phyloP scores from a whole-genome alignment of 257 asterid genomes.

The Cruciata laevipes region DNA sequence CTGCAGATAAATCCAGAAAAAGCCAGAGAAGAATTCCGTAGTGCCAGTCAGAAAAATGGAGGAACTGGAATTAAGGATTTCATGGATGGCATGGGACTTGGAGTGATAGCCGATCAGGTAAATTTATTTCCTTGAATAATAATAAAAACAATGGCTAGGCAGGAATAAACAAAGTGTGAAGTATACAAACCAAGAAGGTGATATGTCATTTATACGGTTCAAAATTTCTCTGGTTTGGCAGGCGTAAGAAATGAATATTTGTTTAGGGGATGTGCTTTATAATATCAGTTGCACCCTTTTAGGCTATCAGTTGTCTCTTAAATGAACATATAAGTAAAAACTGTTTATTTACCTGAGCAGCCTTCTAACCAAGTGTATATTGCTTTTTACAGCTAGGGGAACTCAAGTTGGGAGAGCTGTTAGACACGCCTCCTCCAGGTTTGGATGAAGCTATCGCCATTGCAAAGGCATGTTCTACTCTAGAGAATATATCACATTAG shows the following conservation, averaged over 20 bases:
- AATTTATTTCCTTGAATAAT: slow-evolving; percentile 8
- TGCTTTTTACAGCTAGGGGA: slow-evolving; percentile 69
- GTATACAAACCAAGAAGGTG: not conserved
- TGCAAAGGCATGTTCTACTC: slow-evolving; percentile 59
- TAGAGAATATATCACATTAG: not conserved
- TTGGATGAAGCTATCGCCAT: slow-evolving; percentile 97
- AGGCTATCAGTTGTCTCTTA: not conserved
- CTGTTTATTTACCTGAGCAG: not conserved
- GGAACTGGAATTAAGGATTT: slow-evolving; percentile 91
- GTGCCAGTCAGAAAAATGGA: slow-evolving; percentile 56
- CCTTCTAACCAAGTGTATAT: not conserved
- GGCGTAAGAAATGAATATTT: not conserved
- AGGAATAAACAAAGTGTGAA: not conserved
- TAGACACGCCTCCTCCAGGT: slow-evolving; percentile 99
- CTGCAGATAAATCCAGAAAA: slow-evolving; percentile 91
- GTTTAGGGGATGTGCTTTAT: not conserved
- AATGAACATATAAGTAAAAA: not conserved
- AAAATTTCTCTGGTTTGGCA: not conserved
- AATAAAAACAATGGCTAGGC: not conserved
- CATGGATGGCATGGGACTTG: slow-evolving; percentile 99
- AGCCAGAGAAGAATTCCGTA: slow-evolving; percentile 83
- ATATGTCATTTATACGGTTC: not conserved
- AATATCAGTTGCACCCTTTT: not conserved
- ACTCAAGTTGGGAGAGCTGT: slow-evolving; percentile 91
- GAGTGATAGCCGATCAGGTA: slow-evolving; percentile 93